Evolutionary conservation across 306 rosid species (phyloP).

Genomic region (Gastrolobium villosum): DNA sequence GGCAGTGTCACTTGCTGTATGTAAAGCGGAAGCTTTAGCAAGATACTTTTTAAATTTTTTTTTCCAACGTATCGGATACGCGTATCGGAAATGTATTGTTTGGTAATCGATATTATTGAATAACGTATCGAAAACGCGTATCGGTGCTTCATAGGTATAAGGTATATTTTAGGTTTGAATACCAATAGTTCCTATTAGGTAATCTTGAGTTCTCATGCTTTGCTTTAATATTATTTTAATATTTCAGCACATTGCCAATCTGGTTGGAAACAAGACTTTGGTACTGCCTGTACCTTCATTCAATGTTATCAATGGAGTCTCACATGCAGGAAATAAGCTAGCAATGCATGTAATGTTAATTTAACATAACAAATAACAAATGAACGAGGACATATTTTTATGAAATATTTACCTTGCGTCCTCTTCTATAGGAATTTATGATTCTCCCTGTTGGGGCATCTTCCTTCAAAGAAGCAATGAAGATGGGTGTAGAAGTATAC

Average conservation of each 20-base stretch:
- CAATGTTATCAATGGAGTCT: conserved; percentile 98
- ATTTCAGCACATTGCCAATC: conserved; percentile 92
- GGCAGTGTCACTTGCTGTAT: conserved; percentile 95
- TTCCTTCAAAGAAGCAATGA: conserved; percentile 98
- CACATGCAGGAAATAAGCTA: conserved; percentile 98
- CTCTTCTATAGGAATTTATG: conserved; percentile 88
- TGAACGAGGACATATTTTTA: neutral
- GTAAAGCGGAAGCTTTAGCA: conserved; percentile 90
- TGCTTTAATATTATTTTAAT: conserved; percentile 37
- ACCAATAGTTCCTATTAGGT: conserved; percentile 2
- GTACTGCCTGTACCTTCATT: conserved; percentile 96
- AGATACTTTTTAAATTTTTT: too few relatives aligned
- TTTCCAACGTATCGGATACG: too few relatives aligned
- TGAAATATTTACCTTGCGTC: neutral
- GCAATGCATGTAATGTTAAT: conserved; percentile 95
- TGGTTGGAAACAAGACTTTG: conserved; percentile 91
- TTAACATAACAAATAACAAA: too few relatives aligned
- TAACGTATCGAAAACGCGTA: too few relatives aligned
- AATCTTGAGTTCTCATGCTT: conserved; percentile 37
- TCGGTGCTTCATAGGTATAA: too few relatives aligned
- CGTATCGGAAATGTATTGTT: too few relatives aligned
- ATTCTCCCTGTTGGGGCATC: conserved; percentile 96
- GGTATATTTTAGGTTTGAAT: conserved; percentile 55
- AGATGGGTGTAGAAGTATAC: conserved; percentile 98
- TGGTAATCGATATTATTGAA: too few relatives aligned